Conservation (phyloP, 768 basidiomycete species). For the Chiua virens region DNA sequence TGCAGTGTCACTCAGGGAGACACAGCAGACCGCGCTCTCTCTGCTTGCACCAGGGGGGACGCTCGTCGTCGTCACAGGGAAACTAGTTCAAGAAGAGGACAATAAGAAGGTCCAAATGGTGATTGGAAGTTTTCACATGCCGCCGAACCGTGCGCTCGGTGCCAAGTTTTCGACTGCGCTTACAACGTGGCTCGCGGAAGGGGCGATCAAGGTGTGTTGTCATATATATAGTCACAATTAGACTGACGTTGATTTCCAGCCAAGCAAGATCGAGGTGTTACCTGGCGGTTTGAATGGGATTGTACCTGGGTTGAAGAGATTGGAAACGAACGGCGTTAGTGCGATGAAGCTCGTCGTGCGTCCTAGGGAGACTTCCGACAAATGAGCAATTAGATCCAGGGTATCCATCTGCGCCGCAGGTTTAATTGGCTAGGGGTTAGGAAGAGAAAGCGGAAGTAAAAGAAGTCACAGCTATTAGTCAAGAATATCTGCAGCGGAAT, state of each 20-base stretch:
- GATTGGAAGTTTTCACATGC: conserved; percentile 1
- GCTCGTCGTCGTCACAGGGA: conserved; percentile 13
- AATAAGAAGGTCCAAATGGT: conserved; percentile 1
- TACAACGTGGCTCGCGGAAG: conserved; percentile 17
- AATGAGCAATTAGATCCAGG: not conserved
- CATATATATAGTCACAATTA: no score
- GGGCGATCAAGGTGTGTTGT: conserved; percentile 14
- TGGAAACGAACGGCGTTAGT: conserved; percentile 33
- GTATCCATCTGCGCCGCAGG: no score
- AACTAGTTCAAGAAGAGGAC: not conserved
- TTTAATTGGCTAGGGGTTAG: no score
- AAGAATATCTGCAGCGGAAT: no score
- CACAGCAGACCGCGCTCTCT: conserved; percentile 31
- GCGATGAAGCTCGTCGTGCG: conserved; percentile 40
- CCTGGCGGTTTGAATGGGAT: conserved; percentile 38
- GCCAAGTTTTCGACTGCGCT: conserved; percentile 10
- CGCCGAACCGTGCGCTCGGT: conserved; percentile 8
- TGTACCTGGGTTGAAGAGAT: conserved; percentile 27
- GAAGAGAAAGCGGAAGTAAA: no score
- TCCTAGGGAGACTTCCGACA: conserved; percentile 9
- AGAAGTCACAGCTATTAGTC: no score
- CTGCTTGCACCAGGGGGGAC: conserved; percentile 31
- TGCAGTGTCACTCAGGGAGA: conserved; percentile 32
- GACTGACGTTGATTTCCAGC: conserved; percentile 18
- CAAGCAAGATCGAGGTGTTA: conserved; percentile 38